Evolutionary conservation across 2,329 filamentous ascomycete species (phyloP).

Genomic region (Pseudogymnoascus sp.): DNA sequence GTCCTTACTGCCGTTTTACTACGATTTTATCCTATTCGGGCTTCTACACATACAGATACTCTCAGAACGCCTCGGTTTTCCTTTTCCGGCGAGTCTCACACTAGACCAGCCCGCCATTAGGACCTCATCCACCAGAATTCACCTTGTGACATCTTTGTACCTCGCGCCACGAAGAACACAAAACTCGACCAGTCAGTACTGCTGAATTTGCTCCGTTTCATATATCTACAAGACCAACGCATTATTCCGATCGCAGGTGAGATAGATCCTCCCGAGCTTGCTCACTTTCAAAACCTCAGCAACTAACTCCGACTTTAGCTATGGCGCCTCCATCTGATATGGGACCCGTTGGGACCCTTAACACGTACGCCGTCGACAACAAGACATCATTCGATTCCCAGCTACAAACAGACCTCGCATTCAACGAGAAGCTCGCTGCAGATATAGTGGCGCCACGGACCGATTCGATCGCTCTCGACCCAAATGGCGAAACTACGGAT

Average conservation of each 20-base stretch:
- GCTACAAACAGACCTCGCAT: neutral
- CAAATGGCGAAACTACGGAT: neutral
- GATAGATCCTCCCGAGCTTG: neutral
- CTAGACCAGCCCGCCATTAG: neutral
- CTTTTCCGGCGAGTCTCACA: constrained; percentile 2
- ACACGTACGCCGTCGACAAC: neutral
- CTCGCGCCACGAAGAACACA: neutral
- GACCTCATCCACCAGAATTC: neutral
- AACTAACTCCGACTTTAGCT: neutral
- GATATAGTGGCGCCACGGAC: neutral
- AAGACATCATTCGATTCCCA: neutral
- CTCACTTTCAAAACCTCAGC: neutral
- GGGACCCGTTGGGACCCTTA: neutral
- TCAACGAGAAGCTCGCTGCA: neutral
- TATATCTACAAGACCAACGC: neutral
- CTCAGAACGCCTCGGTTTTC: neutral
- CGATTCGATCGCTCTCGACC: neutral
- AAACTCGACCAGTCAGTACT: neutral
- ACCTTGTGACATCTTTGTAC: constrained; percentile 3
- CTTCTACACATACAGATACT: neutral
- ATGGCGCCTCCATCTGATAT: neutral
- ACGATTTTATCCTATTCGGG: neutral
- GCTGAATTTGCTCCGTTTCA: neutral
- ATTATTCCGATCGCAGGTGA: neutral
- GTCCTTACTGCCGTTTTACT: neutral